phyloP scores from a whole-genome alignment of 306 rosid species.

The Biancaea sappan region DNA sequence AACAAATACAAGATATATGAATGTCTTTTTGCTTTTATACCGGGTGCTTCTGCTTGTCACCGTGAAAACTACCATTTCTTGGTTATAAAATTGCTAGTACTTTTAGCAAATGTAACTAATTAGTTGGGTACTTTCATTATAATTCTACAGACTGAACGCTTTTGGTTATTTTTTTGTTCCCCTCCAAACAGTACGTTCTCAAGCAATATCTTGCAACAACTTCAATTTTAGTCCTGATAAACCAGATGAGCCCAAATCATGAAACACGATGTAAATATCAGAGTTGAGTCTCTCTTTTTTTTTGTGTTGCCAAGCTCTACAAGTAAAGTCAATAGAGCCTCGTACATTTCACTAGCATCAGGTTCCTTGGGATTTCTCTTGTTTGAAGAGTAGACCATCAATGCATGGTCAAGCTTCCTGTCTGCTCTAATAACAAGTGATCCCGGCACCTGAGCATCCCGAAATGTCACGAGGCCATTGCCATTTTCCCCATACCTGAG shows the following conservation, averaged over 20 bases:
- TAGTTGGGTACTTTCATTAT: not conserved
- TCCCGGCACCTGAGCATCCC: conserved; percentile 86
- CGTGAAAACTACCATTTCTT: not conserved
- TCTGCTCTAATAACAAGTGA: conserved; percentile 71
- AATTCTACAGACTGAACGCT: too few species aligned
- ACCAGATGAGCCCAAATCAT: not conserved
- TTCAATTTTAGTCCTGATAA: not conserved
- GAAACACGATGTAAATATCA: too few species aligned
- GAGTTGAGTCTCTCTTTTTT: too few species aligned
- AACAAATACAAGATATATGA: not conserved
- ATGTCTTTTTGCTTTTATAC: not conserved
- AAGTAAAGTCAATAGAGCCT: conserved; percentile 68
- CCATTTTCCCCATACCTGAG: conserved; percentile 85
- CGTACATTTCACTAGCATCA: conserved; percentile 80
- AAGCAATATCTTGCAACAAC: not conserved
- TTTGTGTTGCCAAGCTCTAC: conserved; percentile 67
- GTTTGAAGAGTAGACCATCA: conserved; percentile 83
- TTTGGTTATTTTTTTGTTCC: not conserved
- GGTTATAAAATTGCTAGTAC: not conserved
- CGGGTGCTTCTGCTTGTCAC: not conserved
- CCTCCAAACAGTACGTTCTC: not conserved
- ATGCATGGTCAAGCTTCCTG: conserved; percentile 81
- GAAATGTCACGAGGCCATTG: conserved; percentile 70
- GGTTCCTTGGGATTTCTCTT: conserved; percentile 52
- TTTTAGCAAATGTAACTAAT: not conserved